A percentile compares a stretch with the other conserved stretches of the same genome.
Conservation (phyloP, 192 early-diverging fungal species). For the Backusella luteola region DNA sequence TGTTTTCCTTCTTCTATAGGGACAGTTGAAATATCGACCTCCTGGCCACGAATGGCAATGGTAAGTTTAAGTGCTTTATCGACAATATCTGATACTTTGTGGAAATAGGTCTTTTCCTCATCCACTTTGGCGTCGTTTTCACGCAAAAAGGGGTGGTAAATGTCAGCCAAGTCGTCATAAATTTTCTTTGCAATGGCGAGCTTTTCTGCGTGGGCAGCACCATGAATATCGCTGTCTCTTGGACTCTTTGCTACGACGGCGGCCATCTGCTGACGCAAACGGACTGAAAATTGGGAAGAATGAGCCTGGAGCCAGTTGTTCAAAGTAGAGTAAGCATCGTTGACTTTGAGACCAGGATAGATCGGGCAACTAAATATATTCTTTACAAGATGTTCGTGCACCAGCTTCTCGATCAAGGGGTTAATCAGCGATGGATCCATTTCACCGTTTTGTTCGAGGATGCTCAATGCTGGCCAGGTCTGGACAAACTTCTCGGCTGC, state of each 20-base stretch:
- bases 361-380: conserved; percentile 31
- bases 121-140: conserved; percentile 29
- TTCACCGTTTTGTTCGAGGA: conserved; percentile 22
- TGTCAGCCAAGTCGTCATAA: conserved; percentile 32
- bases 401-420: conserved; percentile 34
- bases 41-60: conserved; percentile 41
- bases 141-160: conserved; percentile 34
- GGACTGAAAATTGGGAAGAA: conserved; percentile 25
- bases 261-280: conserved; percentile 39
- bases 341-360: conserved; percentile 36
- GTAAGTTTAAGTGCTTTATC: conserved; percentile 33
- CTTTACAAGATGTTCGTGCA: conserved; percentile 30
- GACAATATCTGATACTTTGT: conserved; percentile 32
- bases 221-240: conserved; percentile 26
- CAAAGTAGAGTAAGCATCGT: conserved; percentile 29
- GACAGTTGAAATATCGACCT: conserved; percentile 34
- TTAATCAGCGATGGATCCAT: conserved; percentile 34
- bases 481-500: conserved; percentile 29
- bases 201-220: conserved; percentile 27
- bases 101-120: conserved; percentile 25
- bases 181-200: conserved; percentile 20
- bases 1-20: conserved; percentile 35
- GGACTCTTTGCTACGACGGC: conserved; percentile 34
- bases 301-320: conserved; percentile 29
- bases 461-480: conserved; percentile 26